phyloP scores from a whole-genome alignment of 495 filamentous ascomycete genomes.

The Neurospora sp. region DNA sequence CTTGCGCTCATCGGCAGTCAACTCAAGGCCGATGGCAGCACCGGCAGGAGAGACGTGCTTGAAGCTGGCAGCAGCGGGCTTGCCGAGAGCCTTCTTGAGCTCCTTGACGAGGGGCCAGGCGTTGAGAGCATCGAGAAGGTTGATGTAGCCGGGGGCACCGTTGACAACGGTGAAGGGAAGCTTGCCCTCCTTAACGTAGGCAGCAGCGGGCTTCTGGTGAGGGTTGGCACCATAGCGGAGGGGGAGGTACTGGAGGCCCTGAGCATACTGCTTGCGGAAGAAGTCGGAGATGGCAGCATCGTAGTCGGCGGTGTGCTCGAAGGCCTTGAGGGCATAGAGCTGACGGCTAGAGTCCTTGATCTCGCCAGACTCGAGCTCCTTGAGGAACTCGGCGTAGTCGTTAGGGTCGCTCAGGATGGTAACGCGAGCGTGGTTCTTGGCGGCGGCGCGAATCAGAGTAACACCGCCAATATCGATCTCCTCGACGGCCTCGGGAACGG shows the following conservation, averaged over 20 bases:
- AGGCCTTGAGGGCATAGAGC: conserved; percentile 87
- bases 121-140: conserved; percentile 92
- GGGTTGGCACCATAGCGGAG: conserved; percentile 95
- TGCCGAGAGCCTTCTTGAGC: conserved; percentile 73
- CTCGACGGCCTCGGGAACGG: conserved; percentile 89
- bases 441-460: conserved; percentile 88
- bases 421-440: conserved; percentile 93
- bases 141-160: conserved; percentile 91
- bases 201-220: conserved; percentile 90
- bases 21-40: conserved; percentile 80
- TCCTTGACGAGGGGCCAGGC: conserved; percentile 96
- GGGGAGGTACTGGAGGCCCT: conserved; percentile 69
- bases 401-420: conserved; percentile 88
- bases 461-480: conserved; percentile 98
- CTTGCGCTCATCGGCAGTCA: conserved; percentile 80
- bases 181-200: conserved; percentile 56
- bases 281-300: conserved; percentile 89
- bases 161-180: conserved; percentile 96
- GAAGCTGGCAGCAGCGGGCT: conserved; percentile 94
- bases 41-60: conserved; percentile 98
- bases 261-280: conserved; percentile 94
- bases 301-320: conserved; percentile 97
- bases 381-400: conserved; percentile 89
- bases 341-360: conserved; percentile 74
- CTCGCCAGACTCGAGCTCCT: conserved; percentile 78